Percentiles rank a stretch among this genome's conserved stretches.
Evolutionary conservation across 2,329 filamentous ascomycete species (phyloP).

Genomic region (Graphilbum fragrans): DNA sequence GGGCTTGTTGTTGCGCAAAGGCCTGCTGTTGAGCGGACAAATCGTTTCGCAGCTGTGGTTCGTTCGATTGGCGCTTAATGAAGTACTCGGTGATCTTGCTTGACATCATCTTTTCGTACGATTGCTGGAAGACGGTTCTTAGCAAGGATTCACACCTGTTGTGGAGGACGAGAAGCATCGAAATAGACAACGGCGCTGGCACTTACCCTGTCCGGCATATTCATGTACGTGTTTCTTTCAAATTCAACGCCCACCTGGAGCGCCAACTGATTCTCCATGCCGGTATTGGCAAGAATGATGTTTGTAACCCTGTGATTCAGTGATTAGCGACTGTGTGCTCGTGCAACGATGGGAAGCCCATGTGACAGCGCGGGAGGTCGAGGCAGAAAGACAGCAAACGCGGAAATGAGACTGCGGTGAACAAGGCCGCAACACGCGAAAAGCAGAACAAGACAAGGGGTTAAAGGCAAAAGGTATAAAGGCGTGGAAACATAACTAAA

Average conservation of each 20-base stretch:
- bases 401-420: too few species aligned
- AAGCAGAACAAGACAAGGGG: background rate
- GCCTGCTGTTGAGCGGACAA: constrained; percentile 29
- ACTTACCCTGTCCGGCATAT: constrained; percentile 34
- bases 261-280: constrained; percentile 27
- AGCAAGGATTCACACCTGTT: background rate
- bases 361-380: too few species aligned
- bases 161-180: background rate
- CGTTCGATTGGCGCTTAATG: constrained; percentile 37
- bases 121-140: constrained; percentile 23
- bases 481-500: background rate
- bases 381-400: too few species aligned
- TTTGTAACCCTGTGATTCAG: constrained; percentile 32
- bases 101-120: constrained; percentile 36
- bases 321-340: background rate
- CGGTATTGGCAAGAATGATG: constrained; percentile 31
- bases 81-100: constrained; percentile 35
- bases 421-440: background rate
- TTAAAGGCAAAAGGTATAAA: background rate
- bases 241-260: constrained; percentile 29
- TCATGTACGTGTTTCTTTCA: constrained; percentile 34
- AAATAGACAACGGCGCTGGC: too few species aligned
- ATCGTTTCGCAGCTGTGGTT: constrained; percentile 34
- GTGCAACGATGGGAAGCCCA: too few species aligned
- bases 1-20: constrained; percentile 11